Percentiles rank a stretch among this genome's conserved stretches.
phyloP scores from a whole-genome alignment of 306 rosid genomes.

The Calophaca sinica region DNA sequence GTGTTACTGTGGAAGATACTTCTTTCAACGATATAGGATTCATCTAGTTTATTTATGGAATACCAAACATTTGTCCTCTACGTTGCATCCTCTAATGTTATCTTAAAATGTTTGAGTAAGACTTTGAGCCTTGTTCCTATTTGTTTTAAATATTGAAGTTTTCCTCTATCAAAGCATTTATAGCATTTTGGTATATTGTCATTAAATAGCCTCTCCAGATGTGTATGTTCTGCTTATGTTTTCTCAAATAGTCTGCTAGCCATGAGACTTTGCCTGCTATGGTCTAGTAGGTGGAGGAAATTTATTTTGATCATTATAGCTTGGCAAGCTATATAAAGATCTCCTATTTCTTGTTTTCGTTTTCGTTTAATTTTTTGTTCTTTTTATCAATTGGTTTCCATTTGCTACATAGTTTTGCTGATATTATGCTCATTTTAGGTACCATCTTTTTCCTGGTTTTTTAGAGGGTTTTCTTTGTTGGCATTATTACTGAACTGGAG shows the following conservation, averaged over 20 bases:
- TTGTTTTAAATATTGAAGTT: not conserved
- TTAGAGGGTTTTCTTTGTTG: slow-evolving; percentile 65
- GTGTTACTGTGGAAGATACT: slow-evolving; percentile 11
- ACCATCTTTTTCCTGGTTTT: slow-evolving; percentile 28
- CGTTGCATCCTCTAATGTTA: not conserved
- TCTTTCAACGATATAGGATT: slow-evolving; percentile 15
- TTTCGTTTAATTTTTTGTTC: too few species aligned
- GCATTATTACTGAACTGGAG: slow-evolving; percentile 66
- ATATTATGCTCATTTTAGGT: slow-evolving; percentile 19
- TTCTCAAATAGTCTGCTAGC: slow-evolving; percentile 50
- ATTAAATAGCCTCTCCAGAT: not conserved
- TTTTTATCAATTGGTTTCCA: not conserved
- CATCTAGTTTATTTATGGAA: not conserved
- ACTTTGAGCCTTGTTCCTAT: not conserved
- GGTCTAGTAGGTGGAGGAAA: slow-evolving; percentile 74
- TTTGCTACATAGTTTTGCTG: not conserved
- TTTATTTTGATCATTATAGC: slow-evolving; percentile 69
- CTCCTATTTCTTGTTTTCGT: not conserved
- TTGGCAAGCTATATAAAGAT: slow-evolving; percentile 54
- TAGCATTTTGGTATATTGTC: slow-evolving; percentile 32
- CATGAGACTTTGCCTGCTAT: slow-evolving; percentile 75
- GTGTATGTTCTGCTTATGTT: slow-evolving; percentile 26
- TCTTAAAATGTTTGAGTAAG: slow-evolving; percentile 18
- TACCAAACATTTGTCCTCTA: slow-evolving; percentile 19
- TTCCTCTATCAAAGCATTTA: slow-evolving; percentile 41